phyloP scores from a whole-genome alignment of 2,329 filamentous ascomycete genomes.

The Trichoderma atroviride region DNA sequence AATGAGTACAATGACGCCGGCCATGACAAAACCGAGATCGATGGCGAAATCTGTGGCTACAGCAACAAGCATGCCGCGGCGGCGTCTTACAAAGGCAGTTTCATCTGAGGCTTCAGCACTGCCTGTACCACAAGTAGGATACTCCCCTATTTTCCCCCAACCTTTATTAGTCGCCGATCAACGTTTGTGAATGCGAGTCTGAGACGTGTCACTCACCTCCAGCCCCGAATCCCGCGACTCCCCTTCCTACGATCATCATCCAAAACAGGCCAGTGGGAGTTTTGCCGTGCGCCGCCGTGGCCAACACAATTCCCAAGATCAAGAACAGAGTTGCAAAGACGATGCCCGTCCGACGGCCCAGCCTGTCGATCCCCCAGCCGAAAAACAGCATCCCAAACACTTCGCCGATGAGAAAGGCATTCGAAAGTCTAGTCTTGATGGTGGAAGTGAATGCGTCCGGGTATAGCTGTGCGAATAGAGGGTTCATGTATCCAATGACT shows the following conservation, averaged over 20 bases:
- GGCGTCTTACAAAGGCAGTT: slow-evolving; percentile 32
- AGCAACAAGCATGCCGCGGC: slow-evolving; percentile 38
- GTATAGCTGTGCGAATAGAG: slow-evolving; percentile 38
- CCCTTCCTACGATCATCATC: slow-evolving; percentile 54
- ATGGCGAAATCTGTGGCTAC: slow-evolving; percentile 49
- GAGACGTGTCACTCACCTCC: slow-evolving; percentile 28
- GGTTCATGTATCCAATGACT: slow-evolving; percentile 41
- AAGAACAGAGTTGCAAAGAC: slow-evolving; percentile 50
- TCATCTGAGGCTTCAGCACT: slow-evolving; percentile 38
- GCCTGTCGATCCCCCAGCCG: slow-evolving; percentile 48
- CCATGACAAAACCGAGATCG: slow-evolving; percentile 42
- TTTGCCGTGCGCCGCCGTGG: slow-evolving; percentile 47
- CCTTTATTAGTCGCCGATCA: neutral
- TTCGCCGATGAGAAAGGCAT: slow-evolving; percentile 45
- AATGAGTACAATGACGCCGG: slow-evolving; percentile 49
- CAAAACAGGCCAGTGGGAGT: slow-evolving; percentile 51
- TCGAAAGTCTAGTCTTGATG: slow-evolving; percentile 45
- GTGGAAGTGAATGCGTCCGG: slow-evolving; percentile 37
- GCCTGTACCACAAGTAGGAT: slow-evolving; percentile 36
- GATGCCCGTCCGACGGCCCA: slow-evolving; percentile 51
- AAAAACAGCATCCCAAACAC: slow-evolving; percentile 47
- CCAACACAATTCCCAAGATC: slow-evolving; percentile 49
- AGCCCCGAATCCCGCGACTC: slow-evolving; percentile 51
- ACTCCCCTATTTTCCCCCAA: slow-evolving; percentile 32
- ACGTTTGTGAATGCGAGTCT: neutral